A percentile compares a stretch with the other conserved stretches of the same genome.
These are phyloP conservation scores for Nematocida homosporus DNA, from an alignment of 371 early-diverging fungal genomes.

Conservation along the genomic window DNA sequence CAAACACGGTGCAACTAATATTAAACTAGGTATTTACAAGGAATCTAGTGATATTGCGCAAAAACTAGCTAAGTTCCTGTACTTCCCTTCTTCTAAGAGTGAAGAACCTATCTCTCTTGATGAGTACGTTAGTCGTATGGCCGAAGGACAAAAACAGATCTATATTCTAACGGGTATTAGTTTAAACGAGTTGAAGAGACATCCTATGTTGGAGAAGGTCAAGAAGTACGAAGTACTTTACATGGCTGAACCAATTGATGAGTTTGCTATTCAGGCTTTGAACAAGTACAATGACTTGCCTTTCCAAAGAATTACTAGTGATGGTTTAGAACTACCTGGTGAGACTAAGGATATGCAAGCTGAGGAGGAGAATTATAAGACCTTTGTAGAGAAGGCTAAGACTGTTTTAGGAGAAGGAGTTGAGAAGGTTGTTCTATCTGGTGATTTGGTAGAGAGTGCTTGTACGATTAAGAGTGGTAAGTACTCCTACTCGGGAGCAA, in stretches of 20 bases:
- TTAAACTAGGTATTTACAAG: constrained; percentile 85
- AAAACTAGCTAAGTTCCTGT: constrained; percentile 79
- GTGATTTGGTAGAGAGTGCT: not conserved
- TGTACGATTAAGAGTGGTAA: constrained; percentile 33
- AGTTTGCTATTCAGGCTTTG: constrained; percentile 78
- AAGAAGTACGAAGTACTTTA: constrained; percentile 81
- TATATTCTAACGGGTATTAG: constrained; percentile 76
- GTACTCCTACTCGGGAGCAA: constrained; percentile 53
- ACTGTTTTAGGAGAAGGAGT: constrained; percentile 70
- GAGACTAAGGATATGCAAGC: constrained; percentile 72
- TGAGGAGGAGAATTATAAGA: constrained; percentile 71
- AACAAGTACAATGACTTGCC: constrained; percentile 74
- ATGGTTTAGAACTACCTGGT: constrained; percentile 73
- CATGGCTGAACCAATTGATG: constrained; percentile 83
- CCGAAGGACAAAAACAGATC: constrained; percentile 78
- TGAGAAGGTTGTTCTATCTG: constrained; percentile 38
- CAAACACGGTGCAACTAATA: constrained; percentile 80
- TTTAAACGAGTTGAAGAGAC: constrained; percentile 73
- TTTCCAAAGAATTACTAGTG: constrained; percentile 77
- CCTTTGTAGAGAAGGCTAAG: constrained; percentile 73
- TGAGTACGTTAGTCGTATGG: constrained; percentile 78
- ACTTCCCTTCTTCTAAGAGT: constrained; percentile 84
- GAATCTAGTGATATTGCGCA: constrained; percentile 74
- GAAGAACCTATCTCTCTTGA: constrained; percentile 78
- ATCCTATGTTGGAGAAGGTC: constrained; percentile 79